These are phyloP conservation scores for Ensete glaucum DNA, from an alignment of 176 grass and related monocot species.

Conservation along the genomic window DNA sequence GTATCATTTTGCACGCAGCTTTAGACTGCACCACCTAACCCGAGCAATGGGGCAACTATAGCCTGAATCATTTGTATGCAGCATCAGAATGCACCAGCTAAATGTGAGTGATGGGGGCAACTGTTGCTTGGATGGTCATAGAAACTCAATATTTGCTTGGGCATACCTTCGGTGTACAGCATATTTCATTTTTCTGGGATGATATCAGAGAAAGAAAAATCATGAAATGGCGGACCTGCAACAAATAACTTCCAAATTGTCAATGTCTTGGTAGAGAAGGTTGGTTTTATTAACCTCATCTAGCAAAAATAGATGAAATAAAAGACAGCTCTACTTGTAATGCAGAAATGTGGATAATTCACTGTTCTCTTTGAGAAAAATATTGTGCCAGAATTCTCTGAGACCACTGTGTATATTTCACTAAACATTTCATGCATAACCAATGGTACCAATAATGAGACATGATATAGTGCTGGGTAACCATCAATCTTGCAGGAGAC, in stretches of 20 bases:
- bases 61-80: not conserved
- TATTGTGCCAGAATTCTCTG: not conserved
- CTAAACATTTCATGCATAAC: not conserved
- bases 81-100: not conserved
- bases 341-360: not conserved
- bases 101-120: not conserved
- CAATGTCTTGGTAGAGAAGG: not conserved
- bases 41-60: not conserved
- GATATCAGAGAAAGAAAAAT: slow-evolving; percentile 76
- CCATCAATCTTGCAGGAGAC: not conserved
- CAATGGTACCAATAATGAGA: not conserved
- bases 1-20: not conserved
- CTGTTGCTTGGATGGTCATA: not conserved
- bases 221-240: slow-evolving; percentile 67
- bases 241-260: not conserved
- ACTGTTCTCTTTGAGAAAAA: not conserved
- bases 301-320: not conserved
- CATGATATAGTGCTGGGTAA: not conserved
- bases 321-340: not conserved
- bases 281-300: not conserved
- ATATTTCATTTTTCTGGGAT: slow-evolving; percentile 44
- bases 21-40: not conserved
- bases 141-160: not conserved
- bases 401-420: not conserved
- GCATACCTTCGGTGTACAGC: not conserved